A percentile compares a stretch with the other conserved stretches of the same genome.
These are phyloP conservation scores for Hura crepitans DNA, from an alignment of 441 rosid species.

Conservation along the genomic window DNA sequence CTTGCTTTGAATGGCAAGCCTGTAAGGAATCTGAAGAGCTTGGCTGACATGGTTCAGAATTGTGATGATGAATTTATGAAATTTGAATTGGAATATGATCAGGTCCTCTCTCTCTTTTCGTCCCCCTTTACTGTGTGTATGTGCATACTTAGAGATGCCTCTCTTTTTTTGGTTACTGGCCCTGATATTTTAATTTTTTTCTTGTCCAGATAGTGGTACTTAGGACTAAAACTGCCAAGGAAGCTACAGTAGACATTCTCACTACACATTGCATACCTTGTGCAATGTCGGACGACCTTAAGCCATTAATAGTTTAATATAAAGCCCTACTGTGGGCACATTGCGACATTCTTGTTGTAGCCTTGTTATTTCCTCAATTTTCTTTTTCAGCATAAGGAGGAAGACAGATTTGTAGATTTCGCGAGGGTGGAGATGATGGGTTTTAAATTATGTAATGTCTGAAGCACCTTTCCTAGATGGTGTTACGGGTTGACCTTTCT, in stretches of 20 bases:
- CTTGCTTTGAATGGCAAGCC: conserved; percentile 77
- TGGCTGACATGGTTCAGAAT: conserved; percentile 74
- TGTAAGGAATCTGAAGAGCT: conserved; percentile 75
- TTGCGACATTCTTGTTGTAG: conserved; percentile 11
- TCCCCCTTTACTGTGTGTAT: background rate
- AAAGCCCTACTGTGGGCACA: conserved; percentile 12
- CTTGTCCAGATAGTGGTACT: conserved; percentile 84
- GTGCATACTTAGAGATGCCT: background rate
- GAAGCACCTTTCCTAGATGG: conserved; percentile 8
- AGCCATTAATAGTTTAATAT: conserved; percentile 40
- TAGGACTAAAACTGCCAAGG: conserved; percentile 63
- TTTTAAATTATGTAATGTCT: background rate
- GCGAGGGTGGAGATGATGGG: conserved; percentile 8
- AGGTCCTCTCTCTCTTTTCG: conserved; percentile 39
- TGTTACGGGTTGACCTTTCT: conserved; percentile 5
- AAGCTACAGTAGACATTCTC: conserved; percentile 71
- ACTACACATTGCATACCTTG: conserved; percentile 85
- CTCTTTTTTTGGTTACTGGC: background rate
- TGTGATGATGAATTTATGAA: conserved; percentile 71
- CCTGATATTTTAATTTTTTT: background rate
- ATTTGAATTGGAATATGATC: conserved; percentile 80
- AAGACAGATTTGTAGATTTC: background rate
- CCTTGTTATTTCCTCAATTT: background rate
- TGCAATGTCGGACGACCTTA: conserved; percentile 86
- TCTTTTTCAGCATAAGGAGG: background rate